Evolutionary conservation across 23 red algal species (phyloP), one percentile per base, ranked within the genome.

Genomic region (Agarophyton chilense): DNA sequence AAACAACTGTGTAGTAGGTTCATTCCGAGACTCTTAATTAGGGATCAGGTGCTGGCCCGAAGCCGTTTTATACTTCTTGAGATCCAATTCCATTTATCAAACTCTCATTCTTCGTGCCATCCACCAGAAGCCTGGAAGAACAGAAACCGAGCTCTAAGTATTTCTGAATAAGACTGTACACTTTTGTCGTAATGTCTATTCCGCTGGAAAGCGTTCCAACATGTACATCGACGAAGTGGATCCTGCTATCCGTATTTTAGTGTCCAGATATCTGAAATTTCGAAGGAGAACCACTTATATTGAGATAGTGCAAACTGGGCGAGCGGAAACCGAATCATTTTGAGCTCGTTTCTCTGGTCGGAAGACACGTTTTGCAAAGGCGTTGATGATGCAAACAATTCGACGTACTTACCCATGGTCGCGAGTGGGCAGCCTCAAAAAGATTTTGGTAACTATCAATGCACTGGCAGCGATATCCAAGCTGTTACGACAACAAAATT

Each of bases 191-290:
- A 72, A 72, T 72, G 65, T 72, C 25, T 24, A 72, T n/a, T n/a
- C 65, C 35, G 36, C 14, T 10, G 65, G 4, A 5, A 24, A 33
- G 25, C 36, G 8, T 34, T 42, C 8, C 21, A 72, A 8, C 10
- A 42, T 72, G 65, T 72, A 72, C 19, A 72, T 72, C 25, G 65
- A 72, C 25, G 65, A 13, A 10, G 3, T 72, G 35, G 36, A 72
- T n/a, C 65, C 65, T 3, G 4, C 65, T 4, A 72, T 72, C 41
- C 65, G 65, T 19, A 42, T n/a, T 4, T 17, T 72, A 2, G 65
- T 72, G 2, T 8, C 65, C 14, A 8, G 65, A 21, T 72, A 33
- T 33, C 8, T 4, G 41, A n/a, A 72, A 34, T 5, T 12, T 18
- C 65, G 41, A 4, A 10, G 25, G 10, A 42, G 21, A n/a, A 45